Conservation (phyloP, 2,329 filamentous ascomycete species). For the Pseudopithomyces maydicus region DNA sequence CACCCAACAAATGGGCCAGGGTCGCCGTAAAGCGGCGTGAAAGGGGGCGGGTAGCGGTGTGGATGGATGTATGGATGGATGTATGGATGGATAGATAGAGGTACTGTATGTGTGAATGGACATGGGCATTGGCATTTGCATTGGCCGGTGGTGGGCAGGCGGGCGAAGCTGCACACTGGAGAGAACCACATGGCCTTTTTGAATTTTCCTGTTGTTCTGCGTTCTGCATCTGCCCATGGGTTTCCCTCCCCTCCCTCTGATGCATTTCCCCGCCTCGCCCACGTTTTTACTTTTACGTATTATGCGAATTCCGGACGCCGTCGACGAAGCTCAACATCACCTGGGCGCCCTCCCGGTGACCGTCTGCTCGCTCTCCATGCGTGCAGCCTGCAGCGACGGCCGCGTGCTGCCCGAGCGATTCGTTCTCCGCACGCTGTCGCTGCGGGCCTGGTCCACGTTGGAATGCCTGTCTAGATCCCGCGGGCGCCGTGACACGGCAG, state of each 20-base stretch:
- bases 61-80: constrained; percentile 1
- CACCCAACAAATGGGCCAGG: not conserved
- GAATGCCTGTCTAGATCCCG: constrained; percentile 20
- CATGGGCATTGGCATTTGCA: too few species aligned
- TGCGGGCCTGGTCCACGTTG: constrained; percentile 21
- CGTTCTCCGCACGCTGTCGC: constrained; percentile 13
- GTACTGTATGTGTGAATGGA: not conserved
- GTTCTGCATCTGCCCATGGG: too few species aligned
- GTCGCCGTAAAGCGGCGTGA: constrained; percentile 10
- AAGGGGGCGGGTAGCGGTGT: constrained; percentile 10
- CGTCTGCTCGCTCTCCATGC: constrained; percentile 33
- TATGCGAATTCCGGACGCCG: too few species aligned
- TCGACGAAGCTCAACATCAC: constrained; percentile 9
- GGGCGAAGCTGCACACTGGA: too few species aligned
- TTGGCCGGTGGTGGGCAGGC: too few species aligned
- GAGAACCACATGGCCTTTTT: too few species aligned
- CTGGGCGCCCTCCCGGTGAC: constrained; percentile 18
- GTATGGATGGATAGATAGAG: not conserved
- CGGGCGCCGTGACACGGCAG: constrained; percentile 13
- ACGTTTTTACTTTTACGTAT: too few species aligned
- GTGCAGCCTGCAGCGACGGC: constrained; percentile 22
- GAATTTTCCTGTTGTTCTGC: too few species aligned
- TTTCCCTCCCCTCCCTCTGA: too few species aligned
- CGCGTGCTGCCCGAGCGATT: constrained; percentile 15
- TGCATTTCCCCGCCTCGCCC: too few species aligned